A percentile compares a stretch with the other conserved stretches of the same genome.
Evolutionary conservation across 2,329 filamentous ascomycete genomes (phyloP).

Genomic region (Fusarium marasasianum): DNA sequence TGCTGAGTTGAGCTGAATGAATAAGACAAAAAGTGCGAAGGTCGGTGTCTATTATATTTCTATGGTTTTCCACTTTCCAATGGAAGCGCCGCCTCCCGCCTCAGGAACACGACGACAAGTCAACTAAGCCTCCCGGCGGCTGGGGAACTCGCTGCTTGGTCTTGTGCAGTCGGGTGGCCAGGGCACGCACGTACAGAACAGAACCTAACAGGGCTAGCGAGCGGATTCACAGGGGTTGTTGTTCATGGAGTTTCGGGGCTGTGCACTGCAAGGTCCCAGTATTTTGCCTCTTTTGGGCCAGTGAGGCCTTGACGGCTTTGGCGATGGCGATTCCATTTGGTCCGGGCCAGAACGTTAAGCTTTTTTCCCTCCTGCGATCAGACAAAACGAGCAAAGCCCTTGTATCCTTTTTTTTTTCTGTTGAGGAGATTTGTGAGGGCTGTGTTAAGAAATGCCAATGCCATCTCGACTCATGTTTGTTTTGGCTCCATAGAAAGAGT

Average conservation of each 20-base stretch:
- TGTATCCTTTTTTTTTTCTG: conserved; percentile 18
- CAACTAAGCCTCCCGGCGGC: conserved; percentile 26
- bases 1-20: conserved; percentile 7
- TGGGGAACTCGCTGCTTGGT: conserved; percentile 5
- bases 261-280: conserved; percentile 22
- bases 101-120: conserved; percentile 23
- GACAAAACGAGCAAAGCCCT: background rate
- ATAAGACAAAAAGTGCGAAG: conserved; percentile 10
- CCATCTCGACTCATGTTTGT: conserved; percentile 13
- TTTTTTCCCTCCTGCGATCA: conserved; percentile 8
- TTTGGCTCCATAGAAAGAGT: background rate
- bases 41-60: conserved; percentile 35
- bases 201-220: conserved; percentile 1
- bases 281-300: conserved; percentile 4
- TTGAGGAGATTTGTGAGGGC: conserved; percentile 25
- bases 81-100: conserved; percentile 10
- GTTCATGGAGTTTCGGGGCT: conserved; percentile 16
- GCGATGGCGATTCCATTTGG: conserved; percentile 34
- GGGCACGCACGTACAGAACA: conserved; percentile 8
- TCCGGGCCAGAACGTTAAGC: conserved; percentile 31
- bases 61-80: background rate
- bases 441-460: conserved; percentile 18
- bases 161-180: conserved; percentile 7
- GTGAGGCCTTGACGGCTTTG: conserved; percentile 23
- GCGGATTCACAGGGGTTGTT: background rate